A percentile compares a stretch with the other conserved stretches of the same genome.
Evolutionary conservation across 2,329 filamentous ascomycete genomes (phyloP).

Genomic region (Fusarium drepaniforme): DNA sequence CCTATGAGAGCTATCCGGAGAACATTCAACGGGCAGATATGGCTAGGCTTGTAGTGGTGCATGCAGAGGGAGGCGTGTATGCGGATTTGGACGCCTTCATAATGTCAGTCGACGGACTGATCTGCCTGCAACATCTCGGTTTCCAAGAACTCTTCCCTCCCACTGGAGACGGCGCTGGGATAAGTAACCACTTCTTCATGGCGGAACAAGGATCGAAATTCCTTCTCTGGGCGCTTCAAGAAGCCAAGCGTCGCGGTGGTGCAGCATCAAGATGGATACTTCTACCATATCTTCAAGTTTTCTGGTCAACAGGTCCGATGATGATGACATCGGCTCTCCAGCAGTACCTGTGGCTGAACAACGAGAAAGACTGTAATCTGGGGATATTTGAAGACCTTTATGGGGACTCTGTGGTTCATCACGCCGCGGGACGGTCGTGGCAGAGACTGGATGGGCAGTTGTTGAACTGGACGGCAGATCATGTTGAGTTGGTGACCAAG

Average conservation of each 20-base stretch:
- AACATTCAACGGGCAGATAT: neutral
- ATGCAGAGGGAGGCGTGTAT: conserved; percentile 2
- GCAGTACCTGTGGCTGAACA: neutral
- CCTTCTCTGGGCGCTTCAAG: conserved; percentile 3
- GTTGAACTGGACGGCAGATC: conserved; percentile 8
- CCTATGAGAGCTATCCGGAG: neutral
- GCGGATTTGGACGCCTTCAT: conserved; percentile 5
- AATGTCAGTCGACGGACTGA: neutral
- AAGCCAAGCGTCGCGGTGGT: neutral
- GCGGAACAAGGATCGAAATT: neutral
- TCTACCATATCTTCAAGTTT: neutral
- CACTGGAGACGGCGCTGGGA: neutral
- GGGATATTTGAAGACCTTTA: neutral
- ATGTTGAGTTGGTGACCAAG: neutral
- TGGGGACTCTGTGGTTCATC: neutral
- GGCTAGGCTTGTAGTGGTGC: neutral
- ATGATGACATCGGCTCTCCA: conserved; percentile 3
- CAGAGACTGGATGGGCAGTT: conserved; percentile 2
- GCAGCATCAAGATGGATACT: neutral
- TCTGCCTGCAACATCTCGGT: neutral
- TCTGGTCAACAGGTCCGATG: conserved; percentile 13
- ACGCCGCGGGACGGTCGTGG: conserved; percentile 11
- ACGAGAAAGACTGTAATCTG: neutral
- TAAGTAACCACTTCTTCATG: conserved; percentile 17
- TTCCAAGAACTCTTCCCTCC: neutral